Evolutionary conservation across 441 rosid species (phyloP), one percentile per base, ranked within the genome.

Genomic region (Corymbia citriodora): DNA sequence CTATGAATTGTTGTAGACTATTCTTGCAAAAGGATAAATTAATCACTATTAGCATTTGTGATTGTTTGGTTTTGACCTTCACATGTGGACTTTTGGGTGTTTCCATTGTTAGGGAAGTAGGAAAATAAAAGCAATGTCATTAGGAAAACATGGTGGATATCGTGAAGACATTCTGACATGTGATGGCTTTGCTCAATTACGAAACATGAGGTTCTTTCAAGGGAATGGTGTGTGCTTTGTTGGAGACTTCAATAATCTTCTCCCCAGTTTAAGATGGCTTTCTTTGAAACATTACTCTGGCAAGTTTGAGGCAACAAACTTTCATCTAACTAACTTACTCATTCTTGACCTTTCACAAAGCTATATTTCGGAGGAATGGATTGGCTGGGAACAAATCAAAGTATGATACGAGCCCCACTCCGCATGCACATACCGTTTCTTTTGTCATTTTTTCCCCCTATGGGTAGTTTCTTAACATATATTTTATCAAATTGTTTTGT

Each of bases 221-320:
- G 19, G 19, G 19, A 0, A 0, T n/a, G 4, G 0, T 2, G 1
- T 2, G 10, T 4, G 0, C 1, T 0, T 68, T 4, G 11, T 8
- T 4, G 74, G 74, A 16, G 74, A 68, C 40, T 68, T 68, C 40
- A 31, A n/a, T 0, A 68, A 68, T 1, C 6, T 68, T 31, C 21
- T 68, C 21, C 2, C 1, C 3, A 31, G 1, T n/a, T 68, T 68
- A 68, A 68, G 40, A 15, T 68, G 74, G 74, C 40, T 68, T 68
- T 68, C 40, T 68, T 68, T 21, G 40, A 0, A 16, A 1, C 0
- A 0, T 15, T 16, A 1, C 10, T 2, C 11, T 65, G 0, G 0
- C 5, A 0, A 16, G 3, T 68, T 68, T 15, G 11, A 8, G 74
- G 23, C 74, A 31, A 68, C 21, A 68, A 68, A 31, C 21, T 68